Percentiles rank a stretch among this genome's conserved stretches.
Evolutionary conservation across 1,284 basidiomycete species (phyloP).

Genomic region (Rhodotorula sp.): DNA sequence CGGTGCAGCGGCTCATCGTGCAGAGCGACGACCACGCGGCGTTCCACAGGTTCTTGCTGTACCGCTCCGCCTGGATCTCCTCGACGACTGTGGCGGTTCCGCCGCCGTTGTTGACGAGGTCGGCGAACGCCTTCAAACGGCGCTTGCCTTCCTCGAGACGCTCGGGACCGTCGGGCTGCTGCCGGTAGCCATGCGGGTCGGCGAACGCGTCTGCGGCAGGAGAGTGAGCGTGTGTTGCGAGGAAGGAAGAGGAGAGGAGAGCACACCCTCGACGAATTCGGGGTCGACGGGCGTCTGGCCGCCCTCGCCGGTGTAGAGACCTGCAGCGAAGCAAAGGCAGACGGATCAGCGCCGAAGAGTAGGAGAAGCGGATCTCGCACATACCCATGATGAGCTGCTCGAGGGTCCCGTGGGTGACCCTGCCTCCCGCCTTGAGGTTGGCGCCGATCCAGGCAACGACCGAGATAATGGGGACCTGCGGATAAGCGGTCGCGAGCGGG

Average conservation of each 20-base stretch:
- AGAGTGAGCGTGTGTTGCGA: neutral
- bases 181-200: slow-evolving; percentile 38
- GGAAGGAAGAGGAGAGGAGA: neutral
- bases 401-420: slow-evolving; percentile 37
- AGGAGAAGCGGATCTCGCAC: slow-evolving; percentile 37
- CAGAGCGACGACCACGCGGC: slow-evolving; percentile 42
- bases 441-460: slow-evolving; percentile 55
- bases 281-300: slow-evolving; percentile 9
- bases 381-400: slow-evolving; percentile 51
- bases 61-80: slow-evolving; percentile 56
- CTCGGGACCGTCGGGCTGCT: slow-evolving; percentile 12
- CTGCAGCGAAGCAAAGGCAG: neutral
- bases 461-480: slow-evolving; percentile 50
- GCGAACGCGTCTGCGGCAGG: neutral
- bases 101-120: slow-evolving; percentile 52
- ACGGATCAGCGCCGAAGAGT: neutral
- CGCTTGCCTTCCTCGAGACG: slow-evolving; percentile 44
- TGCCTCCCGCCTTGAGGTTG: slow-evolving; percentile 49
- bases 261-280: slow-evolving; percentile 21
- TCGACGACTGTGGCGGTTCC: slow-evolving; percentile 49
- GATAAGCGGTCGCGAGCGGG: slow-evolving; percentile 50
- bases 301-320: slow-evolving; percentile 43
- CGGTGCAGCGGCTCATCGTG: slow-evolving; percentile 54
- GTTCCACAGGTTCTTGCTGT: slow-evolving; percentile 57
- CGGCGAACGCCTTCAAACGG: slow-evolving; percentile 49